These are phyloP conservation scores for Komagataella kurtzmanii DNA, from an alignment of 805 yeast species.

Conservation along the genomic window DNA sequence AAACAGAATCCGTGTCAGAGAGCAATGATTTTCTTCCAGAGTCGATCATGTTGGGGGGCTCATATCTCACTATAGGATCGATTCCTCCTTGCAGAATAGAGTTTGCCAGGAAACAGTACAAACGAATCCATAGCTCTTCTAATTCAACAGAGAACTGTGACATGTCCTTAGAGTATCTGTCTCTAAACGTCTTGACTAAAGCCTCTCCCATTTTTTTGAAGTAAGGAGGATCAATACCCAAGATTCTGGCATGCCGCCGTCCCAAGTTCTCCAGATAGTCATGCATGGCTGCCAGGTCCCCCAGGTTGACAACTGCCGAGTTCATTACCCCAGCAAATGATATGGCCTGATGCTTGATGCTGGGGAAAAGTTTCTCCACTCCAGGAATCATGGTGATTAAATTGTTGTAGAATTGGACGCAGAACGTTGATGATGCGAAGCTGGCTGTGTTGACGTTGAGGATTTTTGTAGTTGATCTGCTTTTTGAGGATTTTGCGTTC, in stretches of 20 bases:
- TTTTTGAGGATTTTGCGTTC: constrained; percentile 2
- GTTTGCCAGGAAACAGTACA: constrained; percentile 58
- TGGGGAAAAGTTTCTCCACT: constrained; percentile 56
- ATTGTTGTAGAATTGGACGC: constrained; percentile 66
- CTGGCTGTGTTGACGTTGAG: constrained; percentile 5
- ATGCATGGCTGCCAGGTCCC: constrained; percentile 41
- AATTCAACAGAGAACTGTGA: constrained; percentile 39
- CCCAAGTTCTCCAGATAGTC: constrained; percentile 52
- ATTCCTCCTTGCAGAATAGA: constrained; percentile 48
- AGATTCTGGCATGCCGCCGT: constrained; percentile 60
- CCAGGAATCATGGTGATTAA: constrained; percentile 45
- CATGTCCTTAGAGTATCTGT: constrained; percentile 29
- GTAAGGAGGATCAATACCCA: constrained; percentile 58
- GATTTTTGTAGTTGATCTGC: constrained; percentile 10
- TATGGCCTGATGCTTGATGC: constrained; percentile 66
- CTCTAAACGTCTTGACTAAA: constrained; percentile 51
- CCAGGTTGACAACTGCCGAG: constrained; percentile 51
- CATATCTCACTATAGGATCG: constrained; percentile 28
- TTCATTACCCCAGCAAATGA: constrained; percentile 71
- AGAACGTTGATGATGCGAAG: constrained; percentile 48
- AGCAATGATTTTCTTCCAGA: not conserved
- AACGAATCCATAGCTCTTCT: constrained; percentile 59
- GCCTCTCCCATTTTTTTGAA: constrained; percentile 69
- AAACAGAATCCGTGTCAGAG: not conserved
- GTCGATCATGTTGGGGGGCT: not conserved